phyloP scores from a whole-genome alignment of 331 rosid genomes.

The Stylosanthes scabra region DNA sequence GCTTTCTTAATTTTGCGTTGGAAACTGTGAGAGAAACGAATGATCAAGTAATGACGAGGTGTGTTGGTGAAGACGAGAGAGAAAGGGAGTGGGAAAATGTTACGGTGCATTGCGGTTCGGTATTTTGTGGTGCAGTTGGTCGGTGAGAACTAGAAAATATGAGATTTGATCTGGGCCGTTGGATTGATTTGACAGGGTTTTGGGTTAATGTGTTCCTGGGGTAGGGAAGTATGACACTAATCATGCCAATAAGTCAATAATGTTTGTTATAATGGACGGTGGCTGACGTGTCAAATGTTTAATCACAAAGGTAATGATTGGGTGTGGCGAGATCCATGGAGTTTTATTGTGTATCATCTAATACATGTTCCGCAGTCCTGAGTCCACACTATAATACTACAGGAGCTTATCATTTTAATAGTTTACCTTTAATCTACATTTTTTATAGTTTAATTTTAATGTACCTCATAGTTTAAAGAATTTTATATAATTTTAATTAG shows the following conservation, averaged over 20 bases:
- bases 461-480: too few species aligned
- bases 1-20: constrained; percentile 27
- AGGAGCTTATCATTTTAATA: too few species aligned
- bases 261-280: not conserved
- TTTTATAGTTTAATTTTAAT: too few species aligned
- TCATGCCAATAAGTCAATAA: not conserved
- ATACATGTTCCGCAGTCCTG: not conserved
- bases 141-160: not conserved
- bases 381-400: too few species aligned
- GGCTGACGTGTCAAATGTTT: constrained; percentile 29
- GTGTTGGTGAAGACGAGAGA: not conserved
- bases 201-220: not conserved
- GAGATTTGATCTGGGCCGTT: constrained; percentile 27
- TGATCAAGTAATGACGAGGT: constrained; percentile 33
- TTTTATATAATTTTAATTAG: too few species aligned
- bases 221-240: not conserved
- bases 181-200: not conserved
- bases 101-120: constrained; percentile 3
- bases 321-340: not conserved
- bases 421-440: too few species aligned
- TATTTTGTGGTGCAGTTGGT: not conserved
- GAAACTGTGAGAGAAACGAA: constrained; percentile 35
- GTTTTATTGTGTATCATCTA: not conserved
- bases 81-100: not conserved
- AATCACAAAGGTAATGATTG: not conserved